phyloP scores from a whole-genome alignment of 2,329 filamentous ascomycete species.

The Lasiodiplodia hormozganensis region DNA sequence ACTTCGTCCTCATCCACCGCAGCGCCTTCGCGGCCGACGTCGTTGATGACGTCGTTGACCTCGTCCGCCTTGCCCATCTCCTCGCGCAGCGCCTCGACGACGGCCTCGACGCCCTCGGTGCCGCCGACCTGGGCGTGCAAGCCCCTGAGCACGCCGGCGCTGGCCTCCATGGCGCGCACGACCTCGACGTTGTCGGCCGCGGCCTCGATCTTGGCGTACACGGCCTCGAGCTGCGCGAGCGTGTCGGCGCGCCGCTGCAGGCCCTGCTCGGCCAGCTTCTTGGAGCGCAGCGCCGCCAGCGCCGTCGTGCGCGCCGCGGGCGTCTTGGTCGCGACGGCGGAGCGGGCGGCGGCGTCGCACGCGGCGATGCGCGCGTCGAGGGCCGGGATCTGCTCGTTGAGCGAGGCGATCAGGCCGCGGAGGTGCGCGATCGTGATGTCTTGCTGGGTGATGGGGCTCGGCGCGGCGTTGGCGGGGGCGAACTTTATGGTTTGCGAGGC shows the following conservation, averaged over 20 bases:
- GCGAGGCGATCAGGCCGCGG: slow-evolving; percentile 71
- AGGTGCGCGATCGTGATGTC: slow-evolving; percentile 84
- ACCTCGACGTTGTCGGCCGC: slow-evolving; percentile 85
- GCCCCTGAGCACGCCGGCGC: slow-evolving; percentile 72
- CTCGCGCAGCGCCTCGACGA: slow-evolving; percentile 77
- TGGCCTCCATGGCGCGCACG: slow-evolving; percentile 81
- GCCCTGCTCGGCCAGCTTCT: slow-evolving; percentile 79
- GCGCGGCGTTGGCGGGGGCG: slow-evolving; percentile 59
- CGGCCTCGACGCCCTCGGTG: slow-evolving; percentile 74
- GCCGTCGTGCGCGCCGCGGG: slow-evolving; percentile 60
- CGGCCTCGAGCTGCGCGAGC: slow-evolving; percentile 80
- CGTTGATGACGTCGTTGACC: slow-evolving; percentile 76
- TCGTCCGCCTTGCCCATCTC: slow-evolving; percentile 80
- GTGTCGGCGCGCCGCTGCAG: slow-evolving; percentile 75
- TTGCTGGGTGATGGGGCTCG: slow-evolving; percentile 70
- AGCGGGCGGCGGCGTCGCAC: slow-evolving; percentile 66
- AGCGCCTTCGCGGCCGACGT: slow-evolving; percentile 49
- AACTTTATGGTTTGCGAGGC: slow-evolving; percentile 82
- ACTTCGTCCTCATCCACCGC: slow-evolving; percentile 80
- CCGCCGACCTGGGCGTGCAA: slow-evolving; percentile 82
- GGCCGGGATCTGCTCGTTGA: slow-evolving; percentile 71
- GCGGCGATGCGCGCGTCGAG: slow-evolving; percentile 63
- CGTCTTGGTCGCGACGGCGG: slow-evolving; percentile 59
- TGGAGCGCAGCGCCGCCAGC: slow-evolving; percentile 78
- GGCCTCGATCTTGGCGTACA: slow-evolving; percentile 82